phyloP scores from a whole-genome alignment of 352 stramenopile genomes.

The Elongisporangium prolatum region DNA sequence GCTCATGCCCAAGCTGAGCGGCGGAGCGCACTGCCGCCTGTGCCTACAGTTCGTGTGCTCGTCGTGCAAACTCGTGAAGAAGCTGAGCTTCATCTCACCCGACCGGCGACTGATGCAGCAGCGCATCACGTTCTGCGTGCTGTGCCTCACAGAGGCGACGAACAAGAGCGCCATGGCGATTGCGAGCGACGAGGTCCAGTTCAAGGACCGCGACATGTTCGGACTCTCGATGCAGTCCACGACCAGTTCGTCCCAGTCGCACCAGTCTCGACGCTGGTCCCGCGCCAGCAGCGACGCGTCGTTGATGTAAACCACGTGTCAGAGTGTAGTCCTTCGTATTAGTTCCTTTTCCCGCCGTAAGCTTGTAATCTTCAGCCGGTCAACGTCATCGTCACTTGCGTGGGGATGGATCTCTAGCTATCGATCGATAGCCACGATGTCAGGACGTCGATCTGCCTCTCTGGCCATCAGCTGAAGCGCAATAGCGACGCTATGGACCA shows the following conservation, averaged over 20 bases:
- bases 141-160: conserved; percentile 26
- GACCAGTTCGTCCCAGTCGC: neutral
- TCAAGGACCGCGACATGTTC: conserved; percentile 4
- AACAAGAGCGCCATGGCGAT: conserved; percentile 23
- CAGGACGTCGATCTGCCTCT: neutral
- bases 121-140: conserved; percentile 33
- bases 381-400: neutral
- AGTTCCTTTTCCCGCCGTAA: neutral
- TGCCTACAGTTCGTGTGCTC: conserved; percentile 32
- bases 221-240: neutral
- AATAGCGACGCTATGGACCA: neutral
- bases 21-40: conserved; percentile 24
- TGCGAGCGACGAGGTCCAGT: conserved; percentile 26
- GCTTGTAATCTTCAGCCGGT: neutral
- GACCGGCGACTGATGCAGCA: conserved; percentile 27
- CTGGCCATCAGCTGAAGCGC: neutral
- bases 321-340: no score
- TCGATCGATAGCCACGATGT: neutral
- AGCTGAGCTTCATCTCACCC: conserved; percentile 31
- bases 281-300: neutral
- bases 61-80: conserved; percentile 22
- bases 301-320: neutral
- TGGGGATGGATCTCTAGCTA: neutral
- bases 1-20: conserved; percentile 7
- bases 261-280: neutral